A percentile compares a stretch with the other conserved stretches of the same genome.
Conservation (phyloP, 2,329 filamentous ascomycete species). For the Colletotrichum eleusines region DNA sequence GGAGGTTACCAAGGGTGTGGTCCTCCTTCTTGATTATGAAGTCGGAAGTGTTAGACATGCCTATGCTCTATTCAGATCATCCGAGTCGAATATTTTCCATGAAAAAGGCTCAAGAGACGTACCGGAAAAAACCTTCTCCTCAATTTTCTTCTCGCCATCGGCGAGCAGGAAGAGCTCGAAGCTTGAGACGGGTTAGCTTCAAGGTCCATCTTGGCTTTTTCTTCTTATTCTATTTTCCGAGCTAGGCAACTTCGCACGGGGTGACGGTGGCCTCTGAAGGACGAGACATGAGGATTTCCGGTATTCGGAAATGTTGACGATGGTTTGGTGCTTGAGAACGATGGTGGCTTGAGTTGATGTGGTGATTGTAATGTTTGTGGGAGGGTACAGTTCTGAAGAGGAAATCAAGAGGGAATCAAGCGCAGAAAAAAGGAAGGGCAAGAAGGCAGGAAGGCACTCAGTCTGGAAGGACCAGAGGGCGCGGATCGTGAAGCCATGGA, state of each 20-base stretch:
- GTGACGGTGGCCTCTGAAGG: not conserved
- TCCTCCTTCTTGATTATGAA: conserved; percentile 98
- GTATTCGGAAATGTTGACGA: not conserved
- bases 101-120: conserved; percentile 53
- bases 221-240: not conserved
- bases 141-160: conserved; percentile 93
- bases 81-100: conserved; percentile 22
- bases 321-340: not conserved
- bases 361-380: not conserved
- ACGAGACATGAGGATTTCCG: not conserved
- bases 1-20: conserved; percentile 92
- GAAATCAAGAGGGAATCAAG: too few species aligned
- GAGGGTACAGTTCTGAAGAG: not conserved
- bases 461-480: not conserved
- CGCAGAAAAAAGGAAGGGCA: not conserved
- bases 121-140: conserved; percentile 91
- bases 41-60: conserved; percentile 93
- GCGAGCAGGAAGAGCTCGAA: conserved; percentile 93
- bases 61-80: conserved; percentile 56
- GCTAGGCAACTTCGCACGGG: conserved; percentile 20
- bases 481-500: not conserved
- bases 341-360: not conserved
- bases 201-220: not conserved
- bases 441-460: not conserved
- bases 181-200: conserved; percentile 59